These are phyloP conservation scores for Cyclaneusma minus DNA, from an alignment of 2,329 filamentous ascomycete species.

Conservation along the genomic window DNA sequence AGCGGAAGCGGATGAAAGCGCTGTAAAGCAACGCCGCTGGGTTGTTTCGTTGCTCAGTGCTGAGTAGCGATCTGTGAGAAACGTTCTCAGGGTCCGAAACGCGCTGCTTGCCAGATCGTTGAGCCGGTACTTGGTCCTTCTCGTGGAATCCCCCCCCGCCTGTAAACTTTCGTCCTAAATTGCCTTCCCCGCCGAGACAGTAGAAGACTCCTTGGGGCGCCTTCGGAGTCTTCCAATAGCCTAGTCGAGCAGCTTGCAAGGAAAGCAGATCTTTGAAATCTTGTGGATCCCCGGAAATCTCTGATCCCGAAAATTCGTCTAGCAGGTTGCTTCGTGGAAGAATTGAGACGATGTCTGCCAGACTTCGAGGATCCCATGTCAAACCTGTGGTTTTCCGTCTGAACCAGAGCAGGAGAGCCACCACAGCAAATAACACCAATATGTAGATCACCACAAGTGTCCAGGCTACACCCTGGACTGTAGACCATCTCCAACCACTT, in stretches of 20 bases:
- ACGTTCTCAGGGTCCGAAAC: conserved; percentile 1
- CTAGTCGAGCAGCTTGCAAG: conserved; percentile 55
- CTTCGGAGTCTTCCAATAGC: conserved; percentile 67
- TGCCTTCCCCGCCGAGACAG: conserved; percentile 53
- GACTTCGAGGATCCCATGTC: conserved; percentile 68
- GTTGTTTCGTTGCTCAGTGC: conserved; percentile 4
- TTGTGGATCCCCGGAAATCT: conserved; percentile 36
- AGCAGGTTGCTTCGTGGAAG: conserved; percentile 69
- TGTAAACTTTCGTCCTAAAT: conserved; percentile 32
- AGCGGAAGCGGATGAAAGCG: conserved; percentile 38
- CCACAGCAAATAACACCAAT: conserved; percentile 41
- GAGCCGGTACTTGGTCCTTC: conserved; percentile 15
- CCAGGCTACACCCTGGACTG: conserved; percentile 68
- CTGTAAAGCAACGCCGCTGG: conserved; percentile 8
- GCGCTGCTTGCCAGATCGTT: conserved; percentile 23
- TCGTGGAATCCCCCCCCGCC: conserved; percentile 9
- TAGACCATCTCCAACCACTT: conserved; percentile 61
- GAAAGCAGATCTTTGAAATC: conserved; percentile 37
- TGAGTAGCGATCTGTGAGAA: too few relatives aligned
- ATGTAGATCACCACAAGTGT: conserved; percentile 59
- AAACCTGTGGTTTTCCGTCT: conserved; percentile 53
- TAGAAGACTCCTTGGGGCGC: conserved; percentile 56
- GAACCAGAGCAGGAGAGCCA: conserved; percentile 50
- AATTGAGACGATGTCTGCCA: conserved; percentile 68
- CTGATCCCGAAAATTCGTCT: conserved; percentile 53